phyloP scores from a whole-genome alignment of 2,329 filamentous ascomycete species.

The Penicillium brevicompactum region DNA sequence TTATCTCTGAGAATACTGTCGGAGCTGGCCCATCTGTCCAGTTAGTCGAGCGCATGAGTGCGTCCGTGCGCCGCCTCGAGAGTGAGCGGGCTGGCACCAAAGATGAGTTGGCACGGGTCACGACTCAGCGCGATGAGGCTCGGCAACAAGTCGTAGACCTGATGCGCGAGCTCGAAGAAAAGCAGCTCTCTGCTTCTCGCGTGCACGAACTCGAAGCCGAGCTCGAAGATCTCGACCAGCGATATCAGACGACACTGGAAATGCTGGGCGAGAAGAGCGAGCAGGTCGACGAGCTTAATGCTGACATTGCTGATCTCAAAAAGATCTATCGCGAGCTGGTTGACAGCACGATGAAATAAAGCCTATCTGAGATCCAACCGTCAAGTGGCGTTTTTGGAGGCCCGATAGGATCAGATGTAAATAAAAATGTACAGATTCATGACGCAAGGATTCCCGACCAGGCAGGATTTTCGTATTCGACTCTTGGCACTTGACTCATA shows the following conservation, averaged over 20 bases:
- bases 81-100: slow-evolving; percentile 85
- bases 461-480: not conserved
- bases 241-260: slow-evolving; percentile 90
- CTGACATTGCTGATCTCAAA: slow-evolving; percentile 91
- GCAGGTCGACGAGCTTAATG: slow-evolving; percentile 83
- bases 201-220: slow-evolving; percentile 68
- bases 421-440: slow-evolving; percentile 7
- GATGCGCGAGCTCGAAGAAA: slow-evolving; percentile 82
- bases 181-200: slow-evolving; percentile 61
- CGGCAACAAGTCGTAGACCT: slow-evolving; percentile 85
- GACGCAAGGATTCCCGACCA: not conserved
- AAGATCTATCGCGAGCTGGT: slow-evolving; percentile 93
- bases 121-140: slow-evolving; percentile 86
- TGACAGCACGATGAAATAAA: slow-evolving; percentile 73
- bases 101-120: slow-evolving; percentile 80
- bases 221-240: slow-evolving; percentile 67
- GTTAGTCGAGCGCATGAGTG: slow-evolving; percentile 93
- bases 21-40: slow-evolving; percentile 91
- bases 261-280: slow-evolving; percentile 98
- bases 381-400: not conserved
- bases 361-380: not conserved
- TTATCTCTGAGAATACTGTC: slow-evolving; percentile 85
- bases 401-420: slow-evolving; percentile 1
- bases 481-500: not conserved
- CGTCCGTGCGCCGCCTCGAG: slow-evolving; percentile 86